Evolutionary conservation across 2,329 filamentous ascomycete species (phyloP).

Genomic region (Fusarium longipes): DNA sequence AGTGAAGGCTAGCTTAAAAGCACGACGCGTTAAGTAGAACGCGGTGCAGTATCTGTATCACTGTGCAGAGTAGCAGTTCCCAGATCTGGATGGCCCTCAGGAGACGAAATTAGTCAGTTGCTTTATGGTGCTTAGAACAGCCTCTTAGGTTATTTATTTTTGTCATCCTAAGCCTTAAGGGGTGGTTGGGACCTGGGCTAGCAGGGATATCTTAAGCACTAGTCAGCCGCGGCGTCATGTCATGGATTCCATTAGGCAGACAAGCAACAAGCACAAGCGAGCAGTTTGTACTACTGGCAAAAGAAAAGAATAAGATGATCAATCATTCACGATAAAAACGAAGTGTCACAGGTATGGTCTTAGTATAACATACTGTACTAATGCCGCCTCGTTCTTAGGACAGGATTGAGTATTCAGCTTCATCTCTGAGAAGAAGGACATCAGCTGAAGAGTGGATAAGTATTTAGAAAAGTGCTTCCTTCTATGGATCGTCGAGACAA

Average conservation of each 20-base stretch:
- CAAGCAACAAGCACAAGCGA: background rate
- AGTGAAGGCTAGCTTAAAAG: conserved; percentile 2
- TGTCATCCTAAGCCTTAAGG: too few relatives aligned
- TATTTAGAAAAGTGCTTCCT: background rate
- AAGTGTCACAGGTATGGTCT: background rate
- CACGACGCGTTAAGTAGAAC: conserved; percentile 38
- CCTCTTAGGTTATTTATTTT: too few relatives aligned
- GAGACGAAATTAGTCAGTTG: too few relatives aligned
- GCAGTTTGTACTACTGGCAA: background rate
- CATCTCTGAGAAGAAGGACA: background rate
- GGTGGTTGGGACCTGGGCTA: conserved; percentile 36
- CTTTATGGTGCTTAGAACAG: too few relatives aligned
- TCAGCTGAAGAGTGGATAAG: conserved; percentile 4
- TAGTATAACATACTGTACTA: background rate
- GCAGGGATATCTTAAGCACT: conserved; percentile 29
- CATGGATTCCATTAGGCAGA: conserved; percentile 19
- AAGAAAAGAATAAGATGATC: background rate
- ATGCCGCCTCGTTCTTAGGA: background rate
- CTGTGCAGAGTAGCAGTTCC: too few relatives aligned
- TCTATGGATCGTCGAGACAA: background rate
- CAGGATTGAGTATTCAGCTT: background rate
- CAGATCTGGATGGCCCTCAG: conserved; percentile 20
- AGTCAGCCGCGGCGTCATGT: conserved; percentile 30
- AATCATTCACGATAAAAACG: background rate
- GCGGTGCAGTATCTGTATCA: conserved; percentile 33